Base-by-base conservation (phyloP, 2,329 filamentous ascomycete species). In the Scleromitrula shiraiana region DNA sequence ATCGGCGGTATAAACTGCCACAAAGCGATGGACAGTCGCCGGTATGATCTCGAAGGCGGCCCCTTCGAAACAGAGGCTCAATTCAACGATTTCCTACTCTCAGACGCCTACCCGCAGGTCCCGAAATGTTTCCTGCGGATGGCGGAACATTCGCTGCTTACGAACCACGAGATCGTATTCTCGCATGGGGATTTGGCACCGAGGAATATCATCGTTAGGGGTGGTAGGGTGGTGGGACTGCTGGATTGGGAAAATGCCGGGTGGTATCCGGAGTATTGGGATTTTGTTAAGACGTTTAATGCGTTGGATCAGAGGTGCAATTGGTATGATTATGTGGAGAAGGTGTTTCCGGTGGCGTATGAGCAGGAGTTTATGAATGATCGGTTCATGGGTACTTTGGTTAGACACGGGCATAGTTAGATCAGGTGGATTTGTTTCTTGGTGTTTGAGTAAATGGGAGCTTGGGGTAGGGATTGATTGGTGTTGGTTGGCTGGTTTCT, bases 261-360 rank as follows among this genome's bases (percentile, higher is more conserved):
- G 7, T 50, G 42, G 41, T 50, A 50, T 50, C 47, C 47, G 9
- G 48, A 50, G 24, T 46, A 50, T 41, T 50, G 48, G 48, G 42
- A 50, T 22, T 50, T 41, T 12, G 38, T 48, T 1, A 48, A 48
- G 19, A 42, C 38, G 8, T 46, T 49, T 19, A 43, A 49, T 43
- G 46, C 46, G 0, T 15, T 41, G 38, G 46, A 43, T 30, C 24
- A 36, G 7, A 23, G 24, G 5, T 41, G 38, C 29, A 37, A 37
- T n/a, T 49, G 46, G 46, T 49, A 49, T 43, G 38, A 49, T 30
- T 49, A 42, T 32, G 38, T 43, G 19, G 39, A 35, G 30, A 20
- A 12, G 22, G 27, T 49, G 7, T 49, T 49, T 6, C 46, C 46
- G 10, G 23, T 37, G 32, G 23, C 7, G 4, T 49, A 38, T 20